Evolutionary conservation across 1,284 basidiomycete species (phyloP), one percentile per base, ranked within the genome.

Genomic region (Ganoderma multipileum): DNA sequence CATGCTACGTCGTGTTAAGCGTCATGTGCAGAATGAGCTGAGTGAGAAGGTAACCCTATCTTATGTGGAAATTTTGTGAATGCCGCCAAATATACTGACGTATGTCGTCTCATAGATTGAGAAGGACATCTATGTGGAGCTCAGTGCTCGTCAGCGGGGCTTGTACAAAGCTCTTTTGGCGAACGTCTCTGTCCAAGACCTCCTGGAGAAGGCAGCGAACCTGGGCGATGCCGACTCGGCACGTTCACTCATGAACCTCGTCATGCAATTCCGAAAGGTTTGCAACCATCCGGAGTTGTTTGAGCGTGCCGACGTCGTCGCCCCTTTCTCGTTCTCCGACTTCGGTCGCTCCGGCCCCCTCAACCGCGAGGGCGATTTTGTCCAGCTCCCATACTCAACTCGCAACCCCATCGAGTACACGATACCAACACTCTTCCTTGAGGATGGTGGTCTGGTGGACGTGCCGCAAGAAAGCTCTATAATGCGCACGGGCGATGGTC

Each of bases 231-330:
- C 91, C 36, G 95, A 96, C 73, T 95, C 94, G 50, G 94, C 96
- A 61, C 90, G 95, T 70, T 95, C 95, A 28, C 84, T 99, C 67
- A 99, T 99, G 97, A 99, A 99, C 82, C 87, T 99, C 71, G 97
- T 99, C 72, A 99, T 99, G 98, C 98, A 99, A 81, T 99, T 99
- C 87, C 92, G 98, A 74, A 99, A 99, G 86, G 96, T 99, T 72
- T 99, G 97, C 86, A 99, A 99, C 77, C 98, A 99, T 76, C 98
- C 98, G 0, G 98, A 99, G 79, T 87, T 99, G 55, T 99, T 99
- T 77, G 97, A 99, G 80, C 91, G 98, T 28, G 97, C 97, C 41
- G 98, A 99, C 78, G 97, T 99, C 41, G 87, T 92, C 14, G 94
- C 97, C 1, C 97, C 98, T 0, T 94, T 95, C 78, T 93, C 96